Evolutionary conservation across 2,329 filamentous ascomycete species (phyloP), one percentile per base, ranked within the genome.

Genomic region (Curvularia sp.): DNA sequence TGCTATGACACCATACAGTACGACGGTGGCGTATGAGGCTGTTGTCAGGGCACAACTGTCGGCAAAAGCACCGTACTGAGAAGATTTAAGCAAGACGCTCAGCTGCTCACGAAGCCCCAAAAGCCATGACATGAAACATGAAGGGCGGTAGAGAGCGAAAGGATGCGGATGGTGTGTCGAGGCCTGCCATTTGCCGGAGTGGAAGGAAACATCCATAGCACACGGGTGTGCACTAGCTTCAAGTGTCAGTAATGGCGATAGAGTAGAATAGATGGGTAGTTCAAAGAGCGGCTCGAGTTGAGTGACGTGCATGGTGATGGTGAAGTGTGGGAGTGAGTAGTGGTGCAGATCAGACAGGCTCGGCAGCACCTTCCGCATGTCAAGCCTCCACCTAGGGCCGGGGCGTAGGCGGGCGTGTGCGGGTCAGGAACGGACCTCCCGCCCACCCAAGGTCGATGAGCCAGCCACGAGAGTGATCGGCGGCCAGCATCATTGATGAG

Each of bases 371-470:
- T 47, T 32, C 42, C 36, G 19, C 19, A 36, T 32, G 34, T 53
- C 54, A 43, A 46, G 38, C 27, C 7, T 48, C 32, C 13, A n/a
- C n/a, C n/a, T n/a, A 36, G 32, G 13, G 32, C 32, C 32, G 36
- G 34, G 21, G 15, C n/a, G n/a, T 7, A 12, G 34, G 42, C 48
- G 45, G 55, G 39, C 15, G 15, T 41, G 30, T 25, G 55, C 55
- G 51, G 55, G 19, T n/a, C 41, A 46, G 46, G 51, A 47, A 53
- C 50, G 55, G 55, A 49, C 51, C 46, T 58, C 52, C 55, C 55
- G 55, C 55, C n/a, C n/a, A n/a, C n/a, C n/a, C n/a, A n/a, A n/a
- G n/a, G n/a, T n/a, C n/a, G n/a, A 54, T 43, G 49, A 25, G 55
- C 45, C 48, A 46, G 51, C 55, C 51, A 32, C 21, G 27, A 32